Base-by-base conservation (phyloP, 73 alveolate species). In the Symbiodinium natans region DNA sequence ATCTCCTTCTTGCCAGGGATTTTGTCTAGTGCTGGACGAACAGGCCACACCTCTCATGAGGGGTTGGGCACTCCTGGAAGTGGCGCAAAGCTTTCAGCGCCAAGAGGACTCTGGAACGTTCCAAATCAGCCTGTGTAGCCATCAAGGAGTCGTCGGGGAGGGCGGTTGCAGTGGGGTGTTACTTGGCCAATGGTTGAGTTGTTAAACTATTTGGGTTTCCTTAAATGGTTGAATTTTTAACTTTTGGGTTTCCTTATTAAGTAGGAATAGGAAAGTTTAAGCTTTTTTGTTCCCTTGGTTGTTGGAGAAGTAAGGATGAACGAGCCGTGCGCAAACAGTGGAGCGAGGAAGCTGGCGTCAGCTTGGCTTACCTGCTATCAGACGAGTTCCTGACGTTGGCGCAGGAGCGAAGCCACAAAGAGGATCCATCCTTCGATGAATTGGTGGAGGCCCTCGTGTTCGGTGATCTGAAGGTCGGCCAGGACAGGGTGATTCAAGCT, bases 311-410 rank as follows among this genome's bases (percentile, higher is more conserved):
- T 8, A n/a, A 56, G 15, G 74, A 56, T n/a, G 31, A 8, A 19
- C 74, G 74, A 56, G 74, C 74, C 15, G 2, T n/a, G 5, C 74
- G 74, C 74, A 56, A 19, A 19, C 74, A n/a, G 5, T 56, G 74
- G 74, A 56, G 74, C 74, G 74, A 8, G 74, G 74, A 56, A 56
- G 74, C 74, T 56, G 74, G 74, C 74, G 15, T 56, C 74, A 56
- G 74, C 74, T 2, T 21, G 74, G 5, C 74, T 56, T 56, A 56
- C 74, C 74, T 56, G 74, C 74, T 56, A 13, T 56, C 74, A 56
- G 74, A 56, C 15, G 74, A 56, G 74, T 56, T 56, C 74, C 74
- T 56, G 31, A 8, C 74, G 31, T 8, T 56, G 74, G 74, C 74
- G 33, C 33, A 56, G 74, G 74, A 56, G 74, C 74, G 74, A 56